Base-by-base conservation (phyloP, 805 yeast species). In the Helenozyma rhizophorensis region DNA sequence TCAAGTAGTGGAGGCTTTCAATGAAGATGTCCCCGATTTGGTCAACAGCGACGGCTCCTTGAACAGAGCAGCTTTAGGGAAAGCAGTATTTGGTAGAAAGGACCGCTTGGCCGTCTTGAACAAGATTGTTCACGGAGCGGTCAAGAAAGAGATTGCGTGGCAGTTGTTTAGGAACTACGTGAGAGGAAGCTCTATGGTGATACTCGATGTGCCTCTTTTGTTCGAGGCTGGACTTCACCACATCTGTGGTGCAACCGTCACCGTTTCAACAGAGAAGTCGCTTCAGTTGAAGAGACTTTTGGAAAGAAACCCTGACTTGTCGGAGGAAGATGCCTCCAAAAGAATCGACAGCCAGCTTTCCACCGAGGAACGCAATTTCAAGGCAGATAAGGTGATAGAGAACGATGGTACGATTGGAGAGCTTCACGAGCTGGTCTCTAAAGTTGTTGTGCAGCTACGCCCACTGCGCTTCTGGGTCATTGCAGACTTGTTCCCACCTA, bases 201-300 rank as follows among this genome's bases (percentile, higher is more conserved):
- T 93, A 0, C 58, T 93, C 30, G 99, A 93, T 51, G 90, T 94
- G 2, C 99, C 99, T 1, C 62, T 93, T 23, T 62, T 93, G 13
- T 93, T 85, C 56, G 98, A 93, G 55, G 72, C 87, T 22, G 75
- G 78, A 2, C 64, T 90, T 45, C 78, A 86, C 50, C 47, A 53
- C 28, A 60, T 81, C 15, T 90, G 97, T 53, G 95, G 93, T 0
- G 53, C 65, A 8, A 73, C 80, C 0, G 55, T 90, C 3, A 79
- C 84, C 11, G 86, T 89, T 0, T 57, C 80, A 1, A 83, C 95
- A 43, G 62, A 66, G 9, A 62, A 61, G 14, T 70, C 72, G 2
- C 37, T 57, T 2, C 97, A 93, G 53, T 42, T 82, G 23, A 60
- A 70, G 40, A 66, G 98, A 36, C 66, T 93, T 24, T 50, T 71